Evolutionary conservation across 192 early-diverging fungal genomes (phyloP), one percentile per base, ranked within the genome.

Genomic region (Diversispora epigaea): DNA sequence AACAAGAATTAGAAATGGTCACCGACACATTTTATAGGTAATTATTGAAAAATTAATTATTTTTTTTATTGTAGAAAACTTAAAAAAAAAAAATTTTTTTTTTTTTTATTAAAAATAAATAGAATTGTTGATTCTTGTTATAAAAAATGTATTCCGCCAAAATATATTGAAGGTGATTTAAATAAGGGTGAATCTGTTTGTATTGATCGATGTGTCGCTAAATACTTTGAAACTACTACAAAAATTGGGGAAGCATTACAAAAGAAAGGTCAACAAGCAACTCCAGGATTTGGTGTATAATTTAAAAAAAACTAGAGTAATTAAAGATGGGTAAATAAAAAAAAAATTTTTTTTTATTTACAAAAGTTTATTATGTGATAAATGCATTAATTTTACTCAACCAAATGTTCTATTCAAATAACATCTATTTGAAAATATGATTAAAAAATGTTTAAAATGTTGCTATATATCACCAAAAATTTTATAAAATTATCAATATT

Each of bases 131-230:
- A 91, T 44, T 81, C 89, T n/a, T 96, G 95, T 85, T 87, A 91
- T 79, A 81, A 87, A 45, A 96, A 96, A 77, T 96, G 95, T 80
- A 89, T 96, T 65, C 88, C 92, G 22, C 81, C 86, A 77, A 86
- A 86, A 50, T 96, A 96, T 76, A 84, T 82, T 70, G 94, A 95
- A 72, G 85, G 82, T 57, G 91, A 93, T 64, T 83, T 96, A 72
- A 93, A 92, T 77, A 96, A 96, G 83, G 95, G 94, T 68, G 95
- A 96, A 82, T 88, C 90, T 9, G 92, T 94, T 32, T 96, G 95
- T 79, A 85, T 92, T 50, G 95, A 96, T 78, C 91, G 95, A 55
- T 96, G 95, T 66, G 92, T 93, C 7, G 80, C 89, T 41, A 96
- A 96, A 84, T 96, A 91, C 81, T 91, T 94, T 81, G 90, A 90